phyloP scores from a whole-genome alignment of 305 asterid genomes.

The Fraxinus xanthoxyloides region DNA sequence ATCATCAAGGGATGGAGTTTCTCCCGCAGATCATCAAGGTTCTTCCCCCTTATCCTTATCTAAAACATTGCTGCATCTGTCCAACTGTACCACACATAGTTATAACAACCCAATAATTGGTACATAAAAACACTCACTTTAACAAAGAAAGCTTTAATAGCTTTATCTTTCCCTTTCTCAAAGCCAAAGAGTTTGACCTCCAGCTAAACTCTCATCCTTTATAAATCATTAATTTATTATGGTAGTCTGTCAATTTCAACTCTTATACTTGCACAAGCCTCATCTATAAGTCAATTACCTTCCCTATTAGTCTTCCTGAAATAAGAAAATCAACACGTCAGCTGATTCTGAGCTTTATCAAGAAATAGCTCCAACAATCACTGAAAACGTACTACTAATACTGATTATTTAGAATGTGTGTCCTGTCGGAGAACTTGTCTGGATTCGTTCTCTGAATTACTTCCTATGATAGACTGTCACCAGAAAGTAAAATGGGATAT shows the following conservation, averaged over 20 bases:
- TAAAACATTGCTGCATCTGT: constrained; percentile 6
- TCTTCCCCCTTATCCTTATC: constrained; percentile 45
- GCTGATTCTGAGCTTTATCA: neutral
- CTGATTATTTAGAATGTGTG: neutral
- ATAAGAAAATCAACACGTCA: neutral
- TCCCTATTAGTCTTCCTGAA: constrained; percentile 77
- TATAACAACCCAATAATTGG: neutral
- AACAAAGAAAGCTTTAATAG: constrained; percentile 47
- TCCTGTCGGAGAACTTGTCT: neutral
- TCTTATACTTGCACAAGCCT: constrained; percentile 88
- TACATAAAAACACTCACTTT: constrained; percentile 41
- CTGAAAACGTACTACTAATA: neutral
- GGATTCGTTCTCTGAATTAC: neutral
- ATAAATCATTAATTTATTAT: constrained; percentile 71
- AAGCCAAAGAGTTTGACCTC: constrained; percentile 85
- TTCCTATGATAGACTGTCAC: neutral
- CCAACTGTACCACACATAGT: neutral
- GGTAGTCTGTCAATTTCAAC: constrained; percentile 93
- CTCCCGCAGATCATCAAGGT: constrained; percentile 81
- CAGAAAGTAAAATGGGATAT: constrained; percentile 21
- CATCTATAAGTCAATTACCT: constrained; percentile 83
- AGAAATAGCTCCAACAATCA: neutral
- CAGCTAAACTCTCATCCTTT: constrained; percentile 76
- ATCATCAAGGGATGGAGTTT: constrained; percentile 77
- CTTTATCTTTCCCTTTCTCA: constrained; percentile 88